These are phyloP conservation scores for Hypoxylon rickii DNA, from an alignment of 495 filamentous ascomycete species.

Conservation along the genomic window DNA sequence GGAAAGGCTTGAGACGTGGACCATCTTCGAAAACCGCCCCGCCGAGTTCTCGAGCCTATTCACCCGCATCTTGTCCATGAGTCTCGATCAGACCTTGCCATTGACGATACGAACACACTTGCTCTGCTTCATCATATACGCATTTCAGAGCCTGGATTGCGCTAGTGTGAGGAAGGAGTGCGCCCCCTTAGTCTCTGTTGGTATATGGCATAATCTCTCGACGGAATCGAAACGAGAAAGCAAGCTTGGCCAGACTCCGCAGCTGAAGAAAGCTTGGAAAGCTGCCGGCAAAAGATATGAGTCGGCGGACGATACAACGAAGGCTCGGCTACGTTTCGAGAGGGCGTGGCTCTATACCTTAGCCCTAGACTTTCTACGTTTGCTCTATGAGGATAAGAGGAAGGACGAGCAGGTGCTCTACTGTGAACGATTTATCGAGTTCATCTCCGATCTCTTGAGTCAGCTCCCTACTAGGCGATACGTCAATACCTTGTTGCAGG, in stretches of 20 bases:
- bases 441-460: constrained; percentile 87
- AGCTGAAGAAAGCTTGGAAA: constrained; percentile 88
- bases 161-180: constrained; percentile 91
- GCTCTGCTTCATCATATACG: constrained; percentile 82
- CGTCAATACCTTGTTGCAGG: constrained; percentile 87
- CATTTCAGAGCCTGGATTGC: constrained; percentile 94
- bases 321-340: constrained; percentile 85
- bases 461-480: constrained; percentile 94
- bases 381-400: constrained; percentile 63
- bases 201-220: constrained; percentile 91
- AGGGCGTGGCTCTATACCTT: constrained; percentile 91
- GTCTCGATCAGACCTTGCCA: constrained; percentile 75
- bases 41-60: constrained; percentile 89
- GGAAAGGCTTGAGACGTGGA: constrained; percentile 87
- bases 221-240: constrained; percentile 67
- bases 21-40: constrained; percentile 77
- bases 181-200: constrained; percentile 90
- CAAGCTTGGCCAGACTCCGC: constrained; percentile 68
- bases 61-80: constrained; percentile 87
- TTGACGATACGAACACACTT: constrained; percentile 75
- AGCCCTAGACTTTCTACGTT: constrained; percentile 78
- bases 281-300: constrained; percentile 86
- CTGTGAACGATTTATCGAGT: constrained; percentile 90
- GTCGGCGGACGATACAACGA: constrained; percentile 75
- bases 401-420: constrained; percentile 73